A percentile compares a stretch with the other conserved stretches of the same genome.
phyloP scores from a whole-genome alignment of 2,329 filamentous ascomycete genomes.

The Pseudogymnoascus sp. region DNA sequence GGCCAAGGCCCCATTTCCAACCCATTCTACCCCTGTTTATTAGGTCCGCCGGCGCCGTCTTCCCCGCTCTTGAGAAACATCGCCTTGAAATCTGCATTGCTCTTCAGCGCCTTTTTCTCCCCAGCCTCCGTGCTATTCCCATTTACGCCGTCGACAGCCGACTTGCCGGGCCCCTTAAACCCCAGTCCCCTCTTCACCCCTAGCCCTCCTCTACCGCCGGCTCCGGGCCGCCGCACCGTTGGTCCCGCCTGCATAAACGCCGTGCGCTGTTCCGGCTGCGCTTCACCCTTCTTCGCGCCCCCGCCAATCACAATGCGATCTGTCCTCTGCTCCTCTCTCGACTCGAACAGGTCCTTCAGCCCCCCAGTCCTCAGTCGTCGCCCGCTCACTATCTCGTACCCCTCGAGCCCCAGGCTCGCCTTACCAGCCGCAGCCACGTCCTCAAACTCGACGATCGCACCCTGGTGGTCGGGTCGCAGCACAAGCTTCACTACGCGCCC shows the following conservation, averaged over 20 bases:
- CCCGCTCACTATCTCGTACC: conserved; percentile 43
- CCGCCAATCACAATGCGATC: conserved; percentile 32
- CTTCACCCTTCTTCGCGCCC: conserved; percentile 29
- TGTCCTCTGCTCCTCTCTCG: conserved; percentile 39
- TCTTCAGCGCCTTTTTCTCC: conserved; percentile 33
- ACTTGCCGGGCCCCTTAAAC: conserved; percentile 14
- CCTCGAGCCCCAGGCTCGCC: conserved; percentile 53
- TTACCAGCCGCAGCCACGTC: conserved; percentile 59
- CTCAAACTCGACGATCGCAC: conserved; percentile 78
- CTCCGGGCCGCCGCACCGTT: conserved; percentile 27
- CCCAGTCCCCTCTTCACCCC: conserved; percentile 29
- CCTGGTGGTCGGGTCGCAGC: conserved; percentile 72
- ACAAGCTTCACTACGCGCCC: conserved; percentile 68
- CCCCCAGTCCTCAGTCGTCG: conserved; percentile 47
- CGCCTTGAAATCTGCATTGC: conserved; percentile 50
- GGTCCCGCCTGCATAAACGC: conserved; percentile 23
- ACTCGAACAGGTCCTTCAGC: conserved; percentile 45
- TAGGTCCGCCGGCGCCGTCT: not conserved
- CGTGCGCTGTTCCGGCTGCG: conserved; percentile 27
- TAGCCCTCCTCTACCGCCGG: conserved; percentile 29
- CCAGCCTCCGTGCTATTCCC: conserved; percentile 19
- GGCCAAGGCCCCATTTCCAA: not conserved
- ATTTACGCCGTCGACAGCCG: conserved; percentile 12
- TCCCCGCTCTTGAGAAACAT: conserved; percentile 19
- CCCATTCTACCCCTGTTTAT: not conserved